phyloP scores from a whole-genome alignment of 257 asterid genomes.

The Cinchona pubescens region DNA sequence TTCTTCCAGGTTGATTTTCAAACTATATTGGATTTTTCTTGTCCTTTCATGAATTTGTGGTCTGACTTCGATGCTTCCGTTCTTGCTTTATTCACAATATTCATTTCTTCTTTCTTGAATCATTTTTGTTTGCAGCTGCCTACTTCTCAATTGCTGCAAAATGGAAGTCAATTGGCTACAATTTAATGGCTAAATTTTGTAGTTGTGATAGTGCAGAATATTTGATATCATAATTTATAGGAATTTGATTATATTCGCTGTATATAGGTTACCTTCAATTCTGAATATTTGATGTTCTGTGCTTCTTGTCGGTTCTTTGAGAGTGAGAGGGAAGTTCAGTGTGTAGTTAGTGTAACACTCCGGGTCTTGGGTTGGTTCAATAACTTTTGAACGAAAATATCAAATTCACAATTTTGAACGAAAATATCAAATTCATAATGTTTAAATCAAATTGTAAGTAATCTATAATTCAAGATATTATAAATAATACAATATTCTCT shows the following conservation, averaged over 20 bases:
- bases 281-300: neutral
- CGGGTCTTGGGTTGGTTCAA: no score
- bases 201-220: neutral
- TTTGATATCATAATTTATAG: neutral
- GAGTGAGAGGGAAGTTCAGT: no score
- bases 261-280: neutral
- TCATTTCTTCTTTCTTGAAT: neutral
- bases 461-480: no score
- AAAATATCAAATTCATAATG: no score
- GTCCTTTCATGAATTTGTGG: neutral
- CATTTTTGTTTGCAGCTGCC: neutral
- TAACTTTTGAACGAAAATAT: no score
- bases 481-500: no score
- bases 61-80: neutral
- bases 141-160: neutral
- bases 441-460: no score
- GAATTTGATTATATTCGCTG: neutral
- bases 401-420: no score
- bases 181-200: neutral
- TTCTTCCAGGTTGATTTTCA: slow-evolving; percentile 1
- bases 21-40: neutral
- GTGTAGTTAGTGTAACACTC: no score
- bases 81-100: neutral
- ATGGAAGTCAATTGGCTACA: neutral
- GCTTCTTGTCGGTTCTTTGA: no score